phyloP scores from a whole-genome alignment of 2,329 filamentous ascomycete species.

The Stromatinia cepivora region DNA sequence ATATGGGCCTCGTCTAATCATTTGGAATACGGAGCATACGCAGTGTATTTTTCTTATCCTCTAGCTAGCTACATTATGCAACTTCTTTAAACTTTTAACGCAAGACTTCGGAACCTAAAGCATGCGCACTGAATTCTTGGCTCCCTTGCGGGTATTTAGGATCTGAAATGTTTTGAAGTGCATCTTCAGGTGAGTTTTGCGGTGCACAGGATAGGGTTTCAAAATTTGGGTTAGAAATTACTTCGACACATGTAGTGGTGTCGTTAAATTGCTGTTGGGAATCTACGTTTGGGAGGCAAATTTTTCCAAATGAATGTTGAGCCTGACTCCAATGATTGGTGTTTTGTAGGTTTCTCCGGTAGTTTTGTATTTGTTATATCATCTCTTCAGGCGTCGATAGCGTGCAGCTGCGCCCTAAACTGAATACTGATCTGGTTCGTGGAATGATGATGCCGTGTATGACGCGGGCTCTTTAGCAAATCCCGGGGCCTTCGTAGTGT shows the following conservation, averaged over 20 bases:
- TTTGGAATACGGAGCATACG: too few species aligned
- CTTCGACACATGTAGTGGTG: background rate
- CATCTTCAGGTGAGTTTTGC: background rate
- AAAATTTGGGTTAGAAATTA: background rate
- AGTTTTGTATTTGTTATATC: background rate
- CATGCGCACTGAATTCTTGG: background rate
- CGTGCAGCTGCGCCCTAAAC: background rate
- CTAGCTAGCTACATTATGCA: background rate
- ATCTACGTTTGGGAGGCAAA: background rate
- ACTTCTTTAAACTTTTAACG: background rate
- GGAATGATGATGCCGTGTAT: background rate
- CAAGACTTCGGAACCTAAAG: background rate
- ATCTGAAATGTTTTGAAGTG: background rate
- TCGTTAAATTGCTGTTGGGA: background rate
- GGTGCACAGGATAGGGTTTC: background rate
- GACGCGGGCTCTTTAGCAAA: background rate
- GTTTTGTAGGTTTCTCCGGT: background rate
- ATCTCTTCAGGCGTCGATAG: background rate
- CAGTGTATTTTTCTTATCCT: too few species aligned
- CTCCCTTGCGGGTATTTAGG: background rate
- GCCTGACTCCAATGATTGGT: background rate
- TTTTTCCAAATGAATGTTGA: background rate
- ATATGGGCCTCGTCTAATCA: too few species aligned
- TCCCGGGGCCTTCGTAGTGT: too few species aligned
- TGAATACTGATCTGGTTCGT: background rate